Evolutionary conservation across 306 rosid genomes (phyloP).

Genomic region (Casuarina glauca): DNA sequence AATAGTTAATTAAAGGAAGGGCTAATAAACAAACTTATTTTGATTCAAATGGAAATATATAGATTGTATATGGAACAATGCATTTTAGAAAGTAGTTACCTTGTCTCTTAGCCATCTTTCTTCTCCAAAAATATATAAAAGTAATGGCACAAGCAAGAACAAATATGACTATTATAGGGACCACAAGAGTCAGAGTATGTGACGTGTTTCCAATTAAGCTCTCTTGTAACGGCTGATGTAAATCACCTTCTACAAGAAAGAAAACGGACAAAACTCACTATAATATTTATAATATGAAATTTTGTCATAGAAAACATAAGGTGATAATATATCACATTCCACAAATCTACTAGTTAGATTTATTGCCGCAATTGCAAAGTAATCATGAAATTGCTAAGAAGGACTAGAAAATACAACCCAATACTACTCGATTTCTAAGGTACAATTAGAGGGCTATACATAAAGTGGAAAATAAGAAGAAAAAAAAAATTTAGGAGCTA

Average conservation of each 20-base stretch:
- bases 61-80: background rate
- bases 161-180: background rate
- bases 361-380: background rate
- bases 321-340: background rate
- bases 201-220: too few species aligned
- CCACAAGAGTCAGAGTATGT: background rate
- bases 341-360: background rate
- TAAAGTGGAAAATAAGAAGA: background rate
- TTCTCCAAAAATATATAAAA: slow-evolving; percentile 8
- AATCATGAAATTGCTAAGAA: background rate
- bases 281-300: background rate
- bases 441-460: background rate
- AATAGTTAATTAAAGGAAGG: background rate
- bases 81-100: slow-evolving; percentile 22
- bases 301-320: background rate
- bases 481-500: background rate
- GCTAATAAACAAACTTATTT: background rate
- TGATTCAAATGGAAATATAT: background rate
- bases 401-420: background rate
- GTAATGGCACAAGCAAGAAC: slow-evolving; percentile 14
- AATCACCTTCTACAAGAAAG: background rate
- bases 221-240: background rate
- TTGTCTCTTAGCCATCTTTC: slow-evolving; percentile 2
- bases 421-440: background rate
- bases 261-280: background rate